Percentiles rank a stretch among this genome's conserved stretches.
Conservation (phyloP, 179 eudicot species). For the Nepenthes alata region DNA sequence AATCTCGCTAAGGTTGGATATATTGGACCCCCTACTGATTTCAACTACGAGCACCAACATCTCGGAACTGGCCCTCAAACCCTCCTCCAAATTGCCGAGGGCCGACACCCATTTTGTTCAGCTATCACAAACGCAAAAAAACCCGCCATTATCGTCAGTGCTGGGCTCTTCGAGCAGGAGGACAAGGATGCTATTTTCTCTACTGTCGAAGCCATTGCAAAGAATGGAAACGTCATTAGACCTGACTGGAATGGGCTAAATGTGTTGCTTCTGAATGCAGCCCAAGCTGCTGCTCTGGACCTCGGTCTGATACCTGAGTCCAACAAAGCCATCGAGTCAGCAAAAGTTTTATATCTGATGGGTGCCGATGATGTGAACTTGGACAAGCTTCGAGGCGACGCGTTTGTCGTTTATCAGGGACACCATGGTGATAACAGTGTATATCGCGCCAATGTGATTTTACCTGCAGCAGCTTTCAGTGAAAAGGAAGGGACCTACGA, state of each 20-base stretch:
- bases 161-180: constrained; percentile 69
- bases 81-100: constrained; percentile 64
- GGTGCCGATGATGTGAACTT: constrained; percentile 81
- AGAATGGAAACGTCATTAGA: constrained; percentile 45
- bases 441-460: constrained; percentile 87
- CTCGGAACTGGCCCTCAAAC: constrained; percentile 77
- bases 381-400: constrained; percentile 68
- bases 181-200: constrained; percentile 80
- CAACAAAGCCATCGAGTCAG: constrained; percentile 53
- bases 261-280: constrained; percentile 68
- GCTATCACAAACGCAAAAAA: constrained; percentile 60
- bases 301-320: constrained; percentile 87
- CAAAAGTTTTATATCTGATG: constrained; percentile 81
- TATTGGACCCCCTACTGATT: constrained; percentile 66
- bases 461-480: constrained; percentile 80
- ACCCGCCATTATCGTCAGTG: constrained; percentile 76
- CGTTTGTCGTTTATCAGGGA: constrained; percentile 97
- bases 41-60: constrained; percentile 69
- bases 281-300: constrained; percentile 94
- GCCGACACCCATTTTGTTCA: constrained; percentile 62
- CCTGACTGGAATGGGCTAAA: constrained; percentile 95
- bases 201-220: constrained; percentile 50
- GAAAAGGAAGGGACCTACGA: constrained; percentile 89
- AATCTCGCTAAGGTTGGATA: constrained; percentile 74
- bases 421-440: constrained; percentile 88